Evolutionary conservation across 176 grass and related monocot genomes (phyloP), one percentile per base, ranked within the genome.

Genomic region (Oryza brachyantha): DNA sequence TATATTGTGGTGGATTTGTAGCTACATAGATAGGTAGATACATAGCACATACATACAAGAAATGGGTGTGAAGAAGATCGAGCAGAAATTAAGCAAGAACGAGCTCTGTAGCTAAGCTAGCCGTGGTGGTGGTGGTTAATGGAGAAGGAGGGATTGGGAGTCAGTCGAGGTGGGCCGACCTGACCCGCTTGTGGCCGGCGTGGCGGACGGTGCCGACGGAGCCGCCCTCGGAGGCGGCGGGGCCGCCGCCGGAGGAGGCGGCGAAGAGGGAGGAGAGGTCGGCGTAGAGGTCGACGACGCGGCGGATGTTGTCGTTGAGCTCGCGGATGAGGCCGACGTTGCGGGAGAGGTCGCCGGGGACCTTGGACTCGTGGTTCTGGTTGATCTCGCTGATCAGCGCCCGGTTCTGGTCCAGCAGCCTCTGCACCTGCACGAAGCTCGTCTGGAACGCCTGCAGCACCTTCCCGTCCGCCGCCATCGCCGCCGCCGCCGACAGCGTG

Each of bases 291-390:
- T 89, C 92, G 36, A 94, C 92, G 42, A 91, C 89, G 36, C 92
- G 83, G 50, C 92, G 87, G 77, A 94, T 94, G 80, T 94, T 94
- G 86, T 94, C 91, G 92, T 94, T 94, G 79, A 94, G 88, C 89
- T 94, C 92, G 61, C 72, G 32, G 80, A 94, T 94, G 63, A 94
- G 86, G 22, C 89, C 92, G 9, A 94, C 92, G 70, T 94, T 94
- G 64, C 86, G 80, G 46, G 88, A 83, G 11, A 94, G 89, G 64
- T 89, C 84, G 64, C 87, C 89, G 39, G 92, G 89, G 34, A 86
- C 76, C 82, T 89, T 91, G 39, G 92, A 94, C 84, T 94, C 89
- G 68, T 94, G 92, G 83, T 94, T 94, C 72, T 94, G 89, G 62
- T 94, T 94, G 77, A 94, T 94, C 86, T 94, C 86, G 73, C 73